Base-by-base conservation (phyloP, 2,329 filamentous ascomycete species). In the Gliomastix tumulicola region DNA sequence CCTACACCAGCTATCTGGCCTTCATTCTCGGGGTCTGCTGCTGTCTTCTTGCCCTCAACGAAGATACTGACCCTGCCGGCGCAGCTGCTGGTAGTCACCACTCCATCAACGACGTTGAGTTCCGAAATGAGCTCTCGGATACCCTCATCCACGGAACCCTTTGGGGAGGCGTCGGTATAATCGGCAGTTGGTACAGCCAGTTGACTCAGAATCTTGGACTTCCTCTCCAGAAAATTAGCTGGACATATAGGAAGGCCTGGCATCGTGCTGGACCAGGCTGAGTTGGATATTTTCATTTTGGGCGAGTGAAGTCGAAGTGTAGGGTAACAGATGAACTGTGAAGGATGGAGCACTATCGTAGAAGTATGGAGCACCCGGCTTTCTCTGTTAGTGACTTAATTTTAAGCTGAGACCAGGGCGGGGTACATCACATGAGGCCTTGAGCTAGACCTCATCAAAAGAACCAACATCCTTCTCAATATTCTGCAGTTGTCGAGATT, bases 11-110 rank as follows among this genome's bases (percentile, higher is more conserved):
- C 81, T 23, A 68, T 50, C 45, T 60, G 55, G 17, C 37, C 42
- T 27, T 45, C 49, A 13, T 49, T 42, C 7, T 40, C 46, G 8
- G 42, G 45, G 6, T 36, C 38, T 4, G 42, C 44, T 12, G 34
- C 37, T 18, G 46, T 45, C 47, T 77, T 83, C 31, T 65, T 66
- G 1, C 89, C 89, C 62, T 96, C 90, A 1, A 94, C 66, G 52
- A 94, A 97, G 5, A 96, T 84, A 45, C 84, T 89, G 32, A 94
- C 76, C 36, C 90, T 71, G 1, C 90, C 90, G 3, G 88, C 85
- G 56, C 90, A 97, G 59, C 88, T 95, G 61, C 88, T 95, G 4
- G 89, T 96, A 3, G 90, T 96, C 22, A 94, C 88, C 28, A 89
- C 74, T 2, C 86, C 88, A 2, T 80, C 73, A 6, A 82, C 54